Evolutionary conservation across 805 yeast genomes (phyloP).

Genomic region (Ogataea ganodermae): DNA sequence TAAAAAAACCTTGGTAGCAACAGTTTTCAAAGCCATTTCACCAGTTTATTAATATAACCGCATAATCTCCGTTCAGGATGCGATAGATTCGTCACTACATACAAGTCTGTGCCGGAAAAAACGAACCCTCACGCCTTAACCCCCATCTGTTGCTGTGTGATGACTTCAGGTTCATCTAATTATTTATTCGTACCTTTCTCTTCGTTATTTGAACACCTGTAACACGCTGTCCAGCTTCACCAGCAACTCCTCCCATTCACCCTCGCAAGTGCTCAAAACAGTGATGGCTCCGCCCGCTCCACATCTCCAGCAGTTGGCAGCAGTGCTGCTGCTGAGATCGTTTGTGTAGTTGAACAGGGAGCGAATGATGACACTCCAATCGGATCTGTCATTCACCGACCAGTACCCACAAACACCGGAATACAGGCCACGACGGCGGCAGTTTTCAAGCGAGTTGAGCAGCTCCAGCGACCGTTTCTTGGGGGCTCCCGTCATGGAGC

Average conservation of each 20-base stretch:
- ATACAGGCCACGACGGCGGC: slow-evolving; percentile 75
- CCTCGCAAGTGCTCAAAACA: slow-evolving; percentile 75
- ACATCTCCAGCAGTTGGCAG: slow-evolving; percentile 61
- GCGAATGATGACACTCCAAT: slow-evolving; percentile 95
- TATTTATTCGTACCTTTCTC: no score
- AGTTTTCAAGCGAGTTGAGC: slow-evolving; percentile 58
- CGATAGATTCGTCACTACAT: not conserved
- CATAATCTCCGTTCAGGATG: no score
- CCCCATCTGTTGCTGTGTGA: no score
- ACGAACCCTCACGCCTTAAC: no score
- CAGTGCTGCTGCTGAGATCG: slow-evolving; percentile 37
- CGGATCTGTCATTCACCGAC: slow-evolving; percentile 84
- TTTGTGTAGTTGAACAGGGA: slow-evolving; percentile 68
- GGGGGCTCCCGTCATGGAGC: slow-evolving; percentile 99
- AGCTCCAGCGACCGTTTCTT: slow-evolving; percentile 89
- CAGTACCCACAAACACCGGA: slow-evolving; percentile 97
- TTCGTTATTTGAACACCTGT: slow-evolving; percentile 54
- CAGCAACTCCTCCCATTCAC: slow-evolving; percentile 91
- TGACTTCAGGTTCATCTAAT: no score
- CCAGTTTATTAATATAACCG: no score
- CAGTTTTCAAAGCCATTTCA: no score
- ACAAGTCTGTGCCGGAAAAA: not conserved
- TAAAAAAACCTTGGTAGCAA: no score
- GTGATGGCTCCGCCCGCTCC: slow-evolving; percentile 99
- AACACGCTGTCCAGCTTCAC: slow-evolving; percentile 78